Conservation (phyloP, 345 rosid genomes). For the Viola odorata region DNA sequence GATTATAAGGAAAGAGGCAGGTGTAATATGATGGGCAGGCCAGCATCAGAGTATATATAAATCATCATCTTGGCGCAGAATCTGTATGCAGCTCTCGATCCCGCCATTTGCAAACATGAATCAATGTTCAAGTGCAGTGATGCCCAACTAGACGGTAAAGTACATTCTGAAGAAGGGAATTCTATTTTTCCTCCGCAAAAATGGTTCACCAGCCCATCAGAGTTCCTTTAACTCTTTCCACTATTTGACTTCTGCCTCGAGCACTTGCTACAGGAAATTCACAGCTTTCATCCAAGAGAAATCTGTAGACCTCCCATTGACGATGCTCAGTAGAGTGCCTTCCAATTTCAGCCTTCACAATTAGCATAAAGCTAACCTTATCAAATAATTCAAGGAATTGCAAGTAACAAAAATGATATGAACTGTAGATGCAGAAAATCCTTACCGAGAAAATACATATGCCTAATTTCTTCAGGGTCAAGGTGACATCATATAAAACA, state of each 20-base stretch:
- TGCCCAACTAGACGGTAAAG: background rate
- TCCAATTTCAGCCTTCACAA: constrained; percentile 21
- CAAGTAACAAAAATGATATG: background rate
- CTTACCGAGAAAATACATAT: constrained; percentile 25
- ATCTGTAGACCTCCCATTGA: constrained; percentile 31
- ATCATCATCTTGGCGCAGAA: background rate
- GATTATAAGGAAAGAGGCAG: background rate
- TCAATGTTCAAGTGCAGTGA: background rate
- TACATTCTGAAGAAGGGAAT: background rate
- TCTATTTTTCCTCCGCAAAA: background rate
- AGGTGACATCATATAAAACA: constrained; percentile 24
- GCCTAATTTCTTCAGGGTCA: constrained; percentile 19
- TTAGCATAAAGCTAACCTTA: background rate
- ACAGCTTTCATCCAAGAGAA: constrained; percentile 22
- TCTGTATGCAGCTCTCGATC: background rate
- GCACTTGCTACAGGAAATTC: constrained; percentile 8
- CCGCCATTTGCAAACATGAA: background rate
- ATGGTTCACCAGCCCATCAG: constrained; percentile 23
- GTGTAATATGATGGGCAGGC: background rate
- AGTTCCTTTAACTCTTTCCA: constrained; percentile 19
- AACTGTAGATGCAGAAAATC: background rate
- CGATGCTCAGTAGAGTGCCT: constrained; percentile 20
- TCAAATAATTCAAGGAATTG: background rate
- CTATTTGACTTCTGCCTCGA: constrained; percentile 16
- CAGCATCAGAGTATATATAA: background rate